These are phyloP conservation scores for Oehlia diaphana DNA, from an alignment of 192 early-diverging fungal species.

Conservation along the genomic window DNA sequence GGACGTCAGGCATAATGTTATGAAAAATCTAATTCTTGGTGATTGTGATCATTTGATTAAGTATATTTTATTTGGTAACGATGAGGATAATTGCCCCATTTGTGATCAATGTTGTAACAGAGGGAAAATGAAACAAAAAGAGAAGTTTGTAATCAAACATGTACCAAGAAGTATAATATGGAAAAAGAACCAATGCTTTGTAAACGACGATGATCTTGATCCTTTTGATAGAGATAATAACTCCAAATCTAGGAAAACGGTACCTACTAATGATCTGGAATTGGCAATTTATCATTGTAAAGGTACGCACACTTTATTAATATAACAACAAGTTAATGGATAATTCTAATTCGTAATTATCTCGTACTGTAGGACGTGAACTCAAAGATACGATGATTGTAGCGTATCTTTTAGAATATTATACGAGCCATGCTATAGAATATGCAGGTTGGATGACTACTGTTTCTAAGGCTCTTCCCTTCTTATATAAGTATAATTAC, in stretches of 20 bases:
- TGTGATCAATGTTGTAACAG: no score
- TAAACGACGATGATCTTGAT: background rate
- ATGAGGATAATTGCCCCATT: background rate
- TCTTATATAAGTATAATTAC: background rate
- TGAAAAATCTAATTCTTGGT: background rate
- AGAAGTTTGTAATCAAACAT: background rate
- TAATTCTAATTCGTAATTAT: no score
- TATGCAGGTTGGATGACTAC: constrained; percentile 1
- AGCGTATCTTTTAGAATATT: background rate
- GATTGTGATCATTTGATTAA: background rate
- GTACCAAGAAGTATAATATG: background rate
- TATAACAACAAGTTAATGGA: background rate
- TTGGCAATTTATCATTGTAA: background rate
- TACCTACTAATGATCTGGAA: background rate
- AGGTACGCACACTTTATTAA: background rate
- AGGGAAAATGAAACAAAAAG: background rate
- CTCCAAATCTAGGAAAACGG: background rate
- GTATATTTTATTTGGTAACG: background rate
- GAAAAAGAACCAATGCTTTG: background rate
- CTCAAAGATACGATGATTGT: background rate
- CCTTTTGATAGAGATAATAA: background rate
- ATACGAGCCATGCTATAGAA: background rate
- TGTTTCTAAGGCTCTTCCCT: background rate
- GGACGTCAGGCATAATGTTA: background rate
- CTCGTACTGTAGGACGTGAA: background rate